Conservation (phyloP, 2,329 filamentous ascomycete genomes). For the Fusarium equiseti region DNA sequence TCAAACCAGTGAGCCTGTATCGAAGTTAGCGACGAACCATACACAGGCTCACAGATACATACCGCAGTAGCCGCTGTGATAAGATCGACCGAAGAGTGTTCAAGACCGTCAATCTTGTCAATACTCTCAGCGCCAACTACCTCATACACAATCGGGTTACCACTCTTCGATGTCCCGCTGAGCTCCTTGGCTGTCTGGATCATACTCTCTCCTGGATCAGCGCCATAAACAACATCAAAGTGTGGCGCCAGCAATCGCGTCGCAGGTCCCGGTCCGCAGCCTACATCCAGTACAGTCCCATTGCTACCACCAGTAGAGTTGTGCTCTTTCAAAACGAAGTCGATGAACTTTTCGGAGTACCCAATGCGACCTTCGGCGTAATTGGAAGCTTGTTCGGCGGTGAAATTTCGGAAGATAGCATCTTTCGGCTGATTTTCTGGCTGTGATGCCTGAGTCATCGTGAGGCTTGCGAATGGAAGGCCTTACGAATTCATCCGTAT, state of each 20-base stretch:
- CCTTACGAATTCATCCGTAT: neutral
- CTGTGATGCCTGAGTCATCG: neutral
- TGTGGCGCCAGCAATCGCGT: constrained; percentile 7
- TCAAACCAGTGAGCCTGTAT: constrained; percentile 9
- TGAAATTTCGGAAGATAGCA: constrained; percentile 11
- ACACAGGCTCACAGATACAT: fast-evolving
- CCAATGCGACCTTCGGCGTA: neutral
- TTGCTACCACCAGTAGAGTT: neutral
- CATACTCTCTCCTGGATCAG: constrained; percentile 11
- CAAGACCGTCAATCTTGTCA: neutral
- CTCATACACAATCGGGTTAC: neutral
- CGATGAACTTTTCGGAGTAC: neutral
- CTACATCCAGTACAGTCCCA: neutral
- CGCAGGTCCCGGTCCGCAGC: constrained; percentile 3
- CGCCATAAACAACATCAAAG: constrained; percentile 5
- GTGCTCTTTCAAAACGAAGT: neutral
- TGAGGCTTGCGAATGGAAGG: neutral
- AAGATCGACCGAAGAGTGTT: constrained; percentile 1
- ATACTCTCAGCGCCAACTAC: neutral
- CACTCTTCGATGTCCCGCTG: neutral
- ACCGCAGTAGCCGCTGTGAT: constrained; percentile 16
- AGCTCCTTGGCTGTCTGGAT: neutral
- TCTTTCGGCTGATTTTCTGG: neutral
- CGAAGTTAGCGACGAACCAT: fast-evolving
- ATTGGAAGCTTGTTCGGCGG: neutral